These are phyloP conservation scores for Colletotrichum scovillei DNA, from an alignment of 2,329 filamentous ascomycete genomes.

Conservation along the genomic window DNA sequence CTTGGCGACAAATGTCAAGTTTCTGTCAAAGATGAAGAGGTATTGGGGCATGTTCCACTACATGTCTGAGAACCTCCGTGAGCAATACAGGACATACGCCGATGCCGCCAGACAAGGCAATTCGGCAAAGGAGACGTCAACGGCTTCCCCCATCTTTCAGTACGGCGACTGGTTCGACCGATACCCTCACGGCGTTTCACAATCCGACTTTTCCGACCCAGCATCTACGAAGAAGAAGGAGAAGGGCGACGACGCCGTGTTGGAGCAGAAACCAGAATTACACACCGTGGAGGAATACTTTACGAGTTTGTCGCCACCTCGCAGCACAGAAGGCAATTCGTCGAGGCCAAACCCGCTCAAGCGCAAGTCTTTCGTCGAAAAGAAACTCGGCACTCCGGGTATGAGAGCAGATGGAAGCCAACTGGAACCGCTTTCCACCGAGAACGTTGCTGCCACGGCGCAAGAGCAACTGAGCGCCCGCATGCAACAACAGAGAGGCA, in stretches of 20 bases:
- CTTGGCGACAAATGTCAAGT: slow-evolving; percentile 87
- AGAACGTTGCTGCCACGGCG: slow-evolving; percentile 47
- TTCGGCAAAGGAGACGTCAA: slow-evolving; percentile 57
- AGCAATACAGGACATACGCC: slow-evolving; percentile 86
- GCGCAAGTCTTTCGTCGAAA: slow-evolving; percentile 50
- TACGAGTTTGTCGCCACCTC: slow-evolving; percentile 77
- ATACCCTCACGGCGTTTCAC: slow-evolving; percentile 91
- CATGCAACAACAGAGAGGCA: slow-evolving; percentile 54
- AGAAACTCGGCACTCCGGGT: slow-evolving; percentile 42
- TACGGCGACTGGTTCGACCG: slow-evolving; percentile 98
- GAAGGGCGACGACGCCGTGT: slow-evolving; percentile 84
- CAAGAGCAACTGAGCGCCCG: slow-evolving; percentile 49
- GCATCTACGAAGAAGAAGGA: slow-evolving; percentile 76
- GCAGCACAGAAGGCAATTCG: slow-evolving; percentile 54
- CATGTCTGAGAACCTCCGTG: slow-evolving; percentile 91
- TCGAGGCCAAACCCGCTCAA: slow-evolving; percentile 40
- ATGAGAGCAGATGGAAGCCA: slow-evolving; percentile 34
- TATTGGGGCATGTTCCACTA: slow-evolving; percentile 99
- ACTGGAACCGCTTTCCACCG: slow-evolving; percentile 34
- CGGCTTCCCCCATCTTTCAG: slow-evolving; percentile 79
- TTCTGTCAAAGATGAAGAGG: slow-evolving; percentile 93
- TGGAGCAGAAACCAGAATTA: slow-evolving; percentile 90
- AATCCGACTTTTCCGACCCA: slow-evolving; percentile 85
- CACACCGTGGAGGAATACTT: slow-evolving; percentile 97
- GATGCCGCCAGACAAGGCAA: slow-evolving; percentile 80